Conservation (phyloP, 2,329 filamentous ascomycete species). For the Monilinia vaccinii-corymbosi region DNA sequence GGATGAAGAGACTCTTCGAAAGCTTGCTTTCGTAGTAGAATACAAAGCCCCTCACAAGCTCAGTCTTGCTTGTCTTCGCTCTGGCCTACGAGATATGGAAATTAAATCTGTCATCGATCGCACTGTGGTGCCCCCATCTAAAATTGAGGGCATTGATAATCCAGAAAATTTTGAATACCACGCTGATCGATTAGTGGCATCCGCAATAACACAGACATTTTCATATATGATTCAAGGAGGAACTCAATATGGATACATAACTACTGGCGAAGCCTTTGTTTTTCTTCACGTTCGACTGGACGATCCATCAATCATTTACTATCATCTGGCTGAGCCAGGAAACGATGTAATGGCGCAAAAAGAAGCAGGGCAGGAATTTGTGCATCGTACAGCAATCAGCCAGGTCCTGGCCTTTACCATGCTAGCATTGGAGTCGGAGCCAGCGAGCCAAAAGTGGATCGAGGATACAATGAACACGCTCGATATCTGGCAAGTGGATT, state of each 20-base stretch:
- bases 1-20: background rate
- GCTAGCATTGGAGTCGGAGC: background rate
- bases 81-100: constrained; percentile 1
- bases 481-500: background rate
- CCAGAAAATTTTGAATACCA: background rate
- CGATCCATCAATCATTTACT: background rate
- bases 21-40: background rate
- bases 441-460: background rate
- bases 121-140: background rate
- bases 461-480: background rate
- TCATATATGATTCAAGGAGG: constrained; percentile 3
- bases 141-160: background rate
- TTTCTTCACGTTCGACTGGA: background rate
- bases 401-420: constrained; percentile 4
- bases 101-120: background rate
- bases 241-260: constrained; percentile 1
- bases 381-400: background rate
- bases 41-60: constrained; percentile 7
- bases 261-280: background rate
- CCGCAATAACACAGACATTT: background rate
- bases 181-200: background rate
- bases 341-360: background rate
- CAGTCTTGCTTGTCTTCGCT: background rate
- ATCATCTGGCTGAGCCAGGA: background rate
- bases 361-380: background rate